A percentile compares a stretch with the other conserved stretches of the same genome.
Evolutionary conservation across 2,329 filamentous ascomycete species (phyloP).

Genomic region (Tolypocladium guangdongense): DNA sequence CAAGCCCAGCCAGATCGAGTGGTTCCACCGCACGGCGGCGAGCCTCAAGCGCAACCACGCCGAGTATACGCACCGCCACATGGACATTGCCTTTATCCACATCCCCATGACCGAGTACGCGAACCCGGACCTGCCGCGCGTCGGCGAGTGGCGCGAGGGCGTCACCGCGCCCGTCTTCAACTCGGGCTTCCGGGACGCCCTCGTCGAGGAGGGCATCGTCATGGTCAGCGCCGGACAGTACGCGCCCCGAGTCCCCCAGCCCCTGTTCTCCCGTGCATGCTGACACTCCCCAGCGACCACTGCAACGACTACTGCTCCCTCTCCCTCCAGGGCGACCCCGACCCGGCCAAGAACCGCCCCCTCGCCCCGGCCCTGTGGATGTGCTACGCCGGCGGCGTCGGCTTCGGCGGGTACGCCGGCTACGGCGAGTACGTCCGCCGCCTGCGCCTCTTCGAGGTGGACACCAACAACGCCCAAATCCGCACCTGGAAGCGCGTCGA

Average conservation of each 20-base stretch:
- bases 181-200: slow-evolving; percentile 81
- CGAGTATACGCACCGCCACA: slow-evolving; percentile 82
- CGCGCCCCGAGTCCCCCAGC: neutral
- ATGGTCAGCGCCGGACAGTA: slow-evolving; percentile 88
- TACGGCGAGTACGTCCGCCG: slow-evolving; percentile 79
- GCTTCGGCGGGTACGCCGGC: slow-evolving; percentile 90
- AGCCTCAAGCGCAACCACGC: slow-evolving; percentile 65
- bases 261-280: neutral
- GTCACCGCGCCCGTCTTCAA: slow-evolving; percentile 86
- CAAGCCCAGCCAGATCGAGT: slow-evolving; percentile 85
- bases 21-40: slow-evolving; percentile 76
- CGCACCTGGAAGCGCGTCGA: slow-evolving; percentile 89
- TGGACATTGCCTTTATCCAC: slow-evolving; percentile 95
- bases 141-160: slow-evolving; percentile 67
- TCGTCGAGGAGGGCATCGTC: slow-evolving; percentile 75
- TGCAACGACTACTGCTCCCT: slow-evolving; percentile 94
- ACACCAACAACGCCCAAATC: slow-evolving; percentile 82
- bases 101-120: slow-evolving; percentile 89
- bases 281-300: slow-evolving; percentile 55
- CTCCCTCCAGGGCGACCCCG: slow-evolving; percentile 27
- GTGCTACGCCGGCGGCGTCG: slow-evolving; percentile 89
- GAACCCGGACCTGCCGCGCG: slow-evolving; percentile 43
- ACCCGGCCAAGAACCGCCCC: slow-evolving; percentile 7
- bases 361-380: slow-evolving; percentile 74
- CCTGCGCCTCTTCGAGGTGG: slow-evolving; percentile 82